Base-by-base conservation (phyloP, 2,329 filamentous ascomycete species). In the Erysiphe pulchra region DNA sequence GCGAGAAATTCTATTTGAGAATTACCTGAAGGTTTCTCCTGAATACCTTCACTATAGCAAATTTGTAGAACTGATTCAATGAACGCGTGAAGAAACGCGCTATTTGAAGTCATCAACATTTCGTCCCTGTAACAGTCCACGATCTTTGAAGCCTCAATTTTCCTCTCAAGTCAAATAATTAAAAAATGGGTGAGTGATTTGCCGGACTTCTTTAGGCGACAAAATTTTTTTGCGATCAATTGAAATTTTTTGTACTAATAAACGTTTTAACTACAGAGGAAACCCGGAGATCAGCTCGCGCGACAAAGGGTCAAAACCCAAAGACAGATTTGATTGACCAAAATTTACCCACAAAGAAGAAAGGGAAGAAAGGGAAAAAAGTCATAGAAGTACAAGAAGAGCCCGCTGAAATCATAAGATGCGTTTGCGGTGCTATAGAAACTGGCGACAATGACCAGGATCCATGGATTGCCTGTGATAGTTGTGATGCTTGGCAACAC, bases 391-490 rank as follows among this genome's bases (percentile, higher is more conserved):
- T 50, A n/a, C 57, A 60, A 18, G 61, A 61, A 18, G 67, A 71
- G 50, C 69, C 66, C 45, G 69, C 67, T 47, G 63, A 60, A 32
- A 71, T 90, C 52, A 92, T 95, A 51, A 80, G 87, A 53, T 98
- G 87, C 61, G 80, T 94, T 44, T 98, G 87, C 58, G 87, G 90
- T 53, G 79, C 83, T 48, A 81, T 81, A 40, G 80, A 82, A 54
- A 80, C 85, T 52, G 80, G 86, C 49, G 82, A 87, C 53, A 82
- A 92, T 53, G 77, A 82, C 13, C 82, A 80, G 52, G 79, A 90
- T 54, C 77, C 85, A 45, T 95, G 92, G 85, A 93, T 98, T 56
- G 84, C 81, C 49, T 98, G 90, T 65, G 90, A 98, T 61, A 74
- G 73, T 42, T 98, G 90, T 62, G 75, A 75, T 43, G 87, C 80